phyloP scores from a whole-genome alignment of 2,329 filamentous ascomycete genomes.

The Beauveria medogensis region DNA sequence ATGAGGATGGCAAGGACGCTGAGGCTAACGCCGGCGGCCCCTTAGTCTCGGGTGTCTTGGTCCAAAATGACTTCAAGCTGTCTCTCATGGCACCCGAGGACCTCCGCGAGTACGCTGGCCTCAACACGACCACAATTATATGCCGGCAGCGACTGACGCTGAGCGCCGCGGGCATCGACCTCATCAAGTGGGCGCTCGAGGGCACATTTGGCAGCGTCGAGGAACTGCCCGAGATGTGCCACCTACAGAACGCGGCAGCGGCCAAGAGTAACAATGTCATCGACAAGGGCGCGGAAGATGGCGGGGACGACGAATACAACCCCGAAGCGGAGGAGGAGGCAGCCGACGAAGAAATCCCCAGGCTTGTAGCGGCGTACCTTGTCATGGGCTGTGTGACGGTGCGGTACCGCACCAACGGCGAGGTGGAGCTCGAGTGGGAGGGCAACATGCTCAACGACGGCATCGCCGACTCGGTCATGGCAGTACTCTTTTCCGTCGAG shows the following conservation, averaged over 20 bases:
- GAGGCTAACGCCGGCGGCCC: conserved; percentile 28
- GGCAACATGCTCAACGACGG: conserved; percentile 96
- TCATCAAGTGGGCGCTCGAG: conserved; percentile 90
- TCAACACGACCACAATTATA: conserved; percentile 88
- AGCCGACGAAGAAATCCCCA: conserved; percentile 56
- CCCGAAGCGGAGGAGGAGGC: conserved; percentile 33
- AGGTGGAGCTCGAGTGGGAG: conserved; percentile 92
- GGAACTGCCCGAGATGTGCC: conserved; percentile 50
- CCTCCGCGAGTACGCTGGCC: conserved; percentile 88
- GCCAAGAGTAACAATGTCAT: conserved; percentile 25
- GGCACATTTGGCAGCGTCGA: conserved; percentile 88
- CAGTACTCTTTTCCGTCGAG: conserved; percentile 84
- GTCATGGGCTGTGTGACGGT: conserved; percentile 90
- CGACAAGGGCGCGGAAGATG: conserved; percentile 28
- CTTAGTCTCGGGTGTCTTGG: conserved; percentile 80
- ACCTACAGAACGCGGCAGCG: conserved; percentile 20
- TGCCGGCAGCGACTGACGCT: conserved; percentile 88
- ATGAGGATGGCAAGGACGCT: conserved; percentile 15
- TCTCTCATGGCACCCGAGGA: conserved; percentile 96
- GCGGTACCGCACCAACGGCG: conserved; percentile 66
- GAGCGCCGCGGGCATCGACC: conserved; percentile 77
- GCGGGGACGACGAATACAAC: conserved; percentile 24
- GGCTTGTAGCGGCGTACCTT: conserved; percentile 48
- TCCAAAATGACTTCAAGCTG: conserved; percentile 97
- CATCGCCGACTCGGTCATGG: conserved; percentile 95